Evolutionary conservation across 306 rosid species (phyloP).

Genomic region (Dalbergia oliveri): DNA sequence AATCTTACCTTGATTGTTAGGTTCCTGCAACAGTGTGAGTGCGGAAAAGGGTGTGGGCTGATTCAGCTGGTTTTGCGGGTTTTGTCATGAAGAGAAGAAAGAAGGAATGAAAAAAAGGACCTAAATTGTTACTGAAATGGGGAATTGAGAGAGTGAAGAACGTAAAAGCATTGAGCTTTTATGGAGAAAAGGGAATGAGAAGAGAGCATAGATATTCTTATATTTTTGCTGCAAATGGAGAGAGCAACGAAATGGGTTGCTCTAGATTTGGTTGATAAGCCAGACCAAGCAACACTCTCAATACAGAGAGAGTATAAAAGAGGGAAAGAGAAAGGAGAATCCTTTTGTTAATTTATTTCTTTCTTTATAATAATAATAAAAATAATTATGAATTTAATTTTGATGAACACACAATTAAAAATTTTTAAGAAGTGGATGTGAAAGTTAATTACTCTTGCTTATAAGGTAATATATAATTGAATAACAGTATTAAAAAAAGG

Average conservation of each 20-base stretch:
- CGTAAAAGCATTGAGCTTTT: conserved; percentile 46
- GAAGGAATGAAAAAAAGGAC: not conserved
- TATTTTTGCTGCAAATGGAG: conserved; percentile 52
- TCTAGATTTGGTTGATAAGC: conserved; percentile 67
- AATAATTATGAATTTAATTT: too few relatives aligned
- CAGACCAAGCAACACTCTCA: conserved; percentile 52
- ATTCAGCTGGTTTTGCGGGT: conserved; percentile 47
- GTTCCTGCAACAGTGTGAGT: conserved; percentile 41
- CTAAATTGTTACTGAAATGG: conserved; percentile 36
- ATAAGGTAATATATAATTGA: too few relatives aligned
- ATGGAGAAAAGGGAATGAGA: conserved; percentile 45
- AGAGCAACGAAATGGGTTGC: conserved; percentile 54
- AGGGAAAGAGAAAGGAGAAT: not conserved
- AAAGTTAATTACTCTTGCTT: too few relatives aligned
- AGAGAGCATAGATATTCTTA: not conserved
- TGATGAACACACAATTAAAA: too few relatives aligned
- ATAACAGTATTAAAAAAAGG: too few relatives aligned
- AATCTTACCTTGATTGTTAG: conserved; percentile 55
- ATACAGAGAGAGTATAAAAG: conserved; percentile 32
- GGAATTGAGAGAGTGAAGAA: conserved; percentile 34
- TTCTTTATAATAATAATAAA: too few relatives aligned
- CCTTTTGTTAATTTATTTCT: not conserved
- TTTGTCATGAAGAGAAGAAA: conserved; percentile 27
- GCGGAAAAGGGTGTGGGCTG: conserved; percentile 57
- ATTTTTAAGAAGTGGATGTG: too few relatives aligned